phyloP scores from a whole-genome alignment of 2,329 filamentous ascomycete species.

The Torrubiella hemipterigena region DNA sequence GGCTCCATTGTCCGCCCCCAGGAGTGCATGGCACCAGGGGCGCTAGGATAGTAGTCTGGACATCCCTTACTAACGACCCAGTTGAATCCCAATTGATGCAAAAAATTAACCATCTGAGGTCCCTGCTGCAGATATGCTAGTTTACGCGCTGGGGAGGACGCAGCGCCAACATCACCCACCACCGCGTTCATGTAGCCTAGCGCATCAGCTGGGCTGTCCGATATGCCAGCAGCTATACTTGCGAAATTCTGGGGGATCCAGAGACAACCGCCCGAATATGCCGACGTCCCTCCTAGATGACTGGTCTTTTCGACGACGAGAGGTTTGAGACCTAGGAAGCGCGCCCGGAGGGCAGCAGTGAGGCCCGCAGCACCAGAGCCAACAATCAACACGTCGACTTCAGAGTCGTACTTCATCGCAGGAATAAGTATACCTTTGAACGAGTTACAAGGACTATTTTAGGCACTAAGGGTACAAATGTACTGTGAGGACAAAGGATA shows the following conservation, averaged over 20 bases:
- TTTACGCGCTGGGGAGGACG: conserved; percentile 14
- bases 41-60: conserved; percentile 19
- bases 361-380: conserved; percentile 19
- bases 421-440: too few species aligned
- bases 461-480: too few species aligned
- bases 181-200: conserved; percentile 15
- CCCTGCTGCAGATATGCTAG: conserved; percentile 17
- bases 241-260: conserved; percentile 22
- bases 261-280: conserved; percentile 19
- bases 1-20: conserved; percentile 16
- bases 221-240: conserved; percentile 3
- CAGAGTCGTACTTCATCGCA: too few species aligned
- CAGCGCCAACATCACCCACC: conserved; percentile 16
- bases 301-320: conserved; percentile 20
- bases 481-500: too few species aligned
- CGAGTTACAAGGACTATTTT: too few species aligned
- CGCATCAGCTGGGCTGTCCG: conserved; percentile 14
- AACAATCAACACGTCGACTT: conserved; percentile 13
- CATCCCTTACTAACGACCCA: conserved; percentile 14
- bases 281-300: conserved; percentile 19
- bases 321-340: conserved; percentile 11
- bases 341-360: conserved; percentile 17
- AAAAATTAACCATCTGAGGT: conserved; percentile 17
- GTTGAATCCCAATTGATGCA: conserved; percentile 14
- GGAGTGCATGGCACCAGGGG: conserved; percentile 10